These are phyloP conservation scores for Nissolia schottii DNA, from an alignment of 306 rosid genomes.

Conservation along the genomic window DNA sequence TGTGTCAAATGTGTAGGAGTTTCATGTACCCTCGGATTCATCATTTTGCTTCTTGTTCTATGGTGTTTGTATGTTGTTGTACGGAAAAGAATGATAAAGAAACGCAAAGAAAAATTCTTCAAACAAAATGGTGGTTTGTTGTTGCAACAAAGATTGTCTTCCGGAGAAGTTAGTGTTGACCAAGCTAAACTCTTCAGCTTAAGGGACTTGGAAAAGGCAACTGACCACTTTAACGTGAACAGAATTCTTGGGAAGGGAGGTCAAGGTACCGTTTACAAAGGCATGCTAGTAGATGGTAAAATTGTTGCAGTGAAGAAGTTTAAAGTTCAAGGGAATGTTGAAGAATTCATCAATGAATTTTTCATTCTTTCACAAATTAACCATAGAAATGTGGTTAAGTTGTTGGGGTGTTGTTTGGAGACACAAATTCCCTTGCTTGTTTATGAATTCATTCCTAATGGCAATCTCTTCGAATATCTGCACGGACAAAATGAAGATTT, in stretches of 20 bases:
- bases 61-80: conserved; percentile 10
- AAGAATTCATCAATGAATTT: conserved; percentile 25
- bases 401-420: too few relatives aligned
- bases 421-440: too few relatives aligned
- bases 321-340: not conserved
- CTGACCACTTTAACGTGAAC: not conserved
- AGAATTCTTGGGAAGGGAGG: conserved; percentile 26
- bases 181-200: not conserved
- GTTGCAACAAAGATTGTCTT: not conserved
- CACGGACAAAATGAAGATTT: not conserved
- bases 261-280: too few relatives aligned
- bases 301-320: too few relatives aligned
- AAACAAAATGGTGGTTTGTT: conserved; percentile 29
- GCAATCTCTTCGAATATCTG: conserved; percentile 12
- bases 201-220: conserved; percentile 18
- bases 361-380: conserved; percentile 27
- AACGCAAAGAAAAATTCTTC: conserved; percentile 20
- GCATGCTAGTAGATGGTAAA: too few relatives aligned
- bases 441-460: conserved; percentile 29
- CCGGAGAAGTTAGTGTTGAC: not conserved
- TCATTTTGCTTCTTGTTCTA: conserved; percentile 5
- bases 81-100: not conserved
- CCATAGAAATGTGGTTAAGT: too few relatives aligned
- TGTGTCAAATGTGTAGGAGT: conserved; percentile 17
- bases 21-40: conserved; percentile 26